phyloP scores from a whole-genome alignment of 1,284 basidiomycete genomes.

The Cutaneotrichosporon curvatum region DNA sequence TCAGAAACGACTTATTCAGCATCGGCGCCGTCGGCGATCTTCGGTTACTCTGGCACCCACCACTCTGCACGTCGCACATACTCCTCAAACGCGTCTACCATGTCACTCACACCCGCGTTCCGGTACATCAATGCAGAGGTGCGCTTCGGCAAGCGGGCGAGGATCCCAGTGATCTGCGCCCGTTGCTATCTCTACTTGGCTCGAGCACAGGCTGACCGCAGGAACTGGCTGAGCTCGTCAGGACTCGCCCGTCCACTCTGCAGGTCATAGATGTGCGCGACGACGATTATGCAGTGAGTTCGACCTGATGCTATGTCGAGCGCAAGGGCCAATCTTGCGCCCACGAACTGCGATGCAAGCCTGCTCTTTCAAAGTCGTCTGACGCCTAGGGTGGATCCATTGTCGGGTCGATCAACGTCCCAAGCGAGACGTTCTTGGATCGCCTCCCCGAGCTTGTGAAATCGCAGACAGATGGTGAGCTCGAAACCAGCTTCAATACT shows the following conservation, averaged over 20 bases:
- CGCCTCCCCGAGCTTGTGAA: slow-evolving; percentile 35
- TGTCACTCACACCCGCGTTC: slow-evolving; percentile 38
- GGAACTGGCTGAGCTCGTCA: slow-evolving; percentile 43
- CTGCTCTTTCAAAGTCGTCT: too few species aligned
- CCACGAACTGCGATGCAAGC: too few species aligned
- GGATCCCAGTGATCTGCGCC: not conserved
- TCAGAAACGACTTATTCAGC: too few species aligned
- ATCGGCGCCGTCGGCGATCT: too few species aligned
- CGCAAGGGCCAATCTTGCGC: not conserved
- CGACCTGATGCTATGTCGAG: not conserved
- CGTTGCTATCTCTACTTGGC: too few species aligned
- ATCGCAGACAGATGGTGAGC: slow-evolving; percentile 31
- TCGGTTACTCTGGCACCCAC: too few species aligned
- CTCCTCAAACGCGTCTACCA: too few species aligned
- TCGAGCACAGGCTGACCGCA: slow-evolving; percentile 7
- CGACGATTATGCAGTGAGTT: slow-evolving; percentile 43
- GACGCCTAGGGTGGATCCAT: slow-evolving; percentile 45
- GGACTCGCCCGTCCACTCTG: slow-evolving; percentile 28
- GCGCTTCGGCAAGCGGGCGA: too few species aligned
- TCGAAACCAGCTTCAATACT: not conserved
- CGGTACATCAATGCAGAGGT: slow-evolving; percentile 42
- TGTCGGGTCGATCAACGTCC: slow-evolving; percentile 38
- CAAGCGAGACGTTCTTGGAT: slow-evolving; percentile 36
- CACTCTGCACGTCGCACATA: not conserved
- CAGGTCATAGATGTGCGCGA: slow-evolving; percentile 45